Evolutionary conservation across 2,329 filamentous ascomycete genomes (phyloP).

Genomic region (Phaeosphaeria sp.): DNA sequence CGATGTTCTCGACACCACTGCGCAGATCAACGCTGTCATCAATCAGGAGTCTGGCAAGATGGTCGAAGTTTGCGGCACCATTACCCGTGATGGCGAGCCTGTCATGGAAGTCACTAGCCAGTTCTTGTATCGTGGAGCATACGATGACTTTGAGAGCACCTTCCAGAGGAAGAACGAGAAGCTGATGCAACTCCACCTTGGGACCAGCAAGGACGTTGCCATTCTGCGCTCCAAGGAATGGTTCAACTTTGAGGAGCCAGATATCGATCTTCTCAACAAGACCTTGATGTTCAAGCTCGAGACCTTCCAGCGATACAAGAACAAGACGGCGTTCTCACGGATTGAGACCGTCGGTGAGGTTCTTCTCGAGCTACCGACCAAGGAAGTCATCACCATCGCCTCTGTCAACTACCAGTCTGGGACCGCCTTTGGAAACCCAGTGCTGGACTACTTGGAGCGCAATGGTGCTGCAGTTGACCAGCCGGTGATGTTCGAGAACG

Average conservation of each 20-base stretch:
- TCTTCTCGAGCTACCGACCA: slow-evolving; percentile 90
- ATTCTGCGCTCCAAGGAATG: slow-evolving; percentile 96
- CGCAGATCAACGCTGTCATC: slow-evolving; percentile 95
- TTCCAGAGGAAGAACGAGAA: slow-evolving; percentile 98
- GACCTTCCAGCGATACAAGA: slow-evolving; percentile 92
- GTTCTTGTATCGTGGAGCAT: slow-evolving; percentile 93
- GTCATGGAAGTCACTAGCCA: slow-evolving; percentile 99
- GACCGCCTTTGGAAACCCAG: slow-evolving; percentile 91
- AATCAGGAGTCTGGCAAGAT: slow-evolving; percentile 99
- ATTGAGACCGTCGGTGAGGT: slow-evolving; percentile 94
- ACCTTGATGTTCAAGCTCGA: slow-evolving; percentile 96
- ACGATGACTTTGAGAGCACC: slow-evolving; percentile 95
- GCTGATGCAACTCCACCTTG: slow-evolving; percentile 89
- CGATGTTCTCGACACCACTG: slow-evolving; percentile 89
- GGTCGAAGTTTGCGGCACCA: slow-evolving; percentile 99
- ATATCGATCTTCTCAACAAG: slow-evolving; percentile 88
- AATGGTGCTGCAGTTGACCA: slow-evolving; percentile 93
- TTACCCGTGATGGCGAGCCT: slow-evolving; percentile 78
- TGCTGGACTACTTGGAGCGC: slow-evolving; percentile 93
- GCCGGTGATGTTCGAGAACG: slow-evolving; percentile 95
- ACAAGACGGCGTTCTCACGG: slow-evolving; percentile 87
- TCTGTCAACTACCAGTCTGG: slow-evolving; percentile 95
- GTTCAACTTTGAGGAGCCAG: slow-evolving; percentile 87
- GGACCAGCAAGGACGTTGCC: slow-evolving; percentile 87
- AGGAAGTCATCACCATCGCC: slow-evolving; percentile 97